These are phyloP conservation scores for Raffaelea albimanens DNA, from an alignment of 2,329 filamentous ascomycete genomes.

Conservation along the genomic window DNA sequence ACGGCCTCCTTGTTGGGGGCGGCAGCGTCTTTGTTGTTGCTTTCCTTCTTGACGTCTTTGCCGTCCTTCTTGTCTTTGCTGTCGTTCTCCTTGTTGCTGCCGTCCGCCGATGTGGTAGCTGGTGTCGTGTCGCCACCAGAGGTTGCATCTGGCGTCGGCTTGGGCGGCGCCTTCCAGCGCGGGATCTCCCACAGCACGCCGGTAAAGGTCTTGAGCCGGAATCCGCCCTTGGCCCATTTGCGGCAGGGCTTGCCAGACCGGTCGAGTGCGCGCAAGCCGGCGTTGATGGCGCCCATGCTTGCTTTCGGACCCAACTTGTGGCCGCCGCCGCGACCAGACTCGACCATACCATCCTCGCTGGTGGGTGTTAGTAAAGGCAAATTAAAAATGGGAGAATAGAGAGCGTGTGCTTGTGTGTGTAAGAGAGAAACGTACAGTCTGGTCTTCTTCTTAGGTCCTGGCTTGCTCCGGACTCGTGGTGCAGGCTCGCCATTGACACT, in stretches of 20 bases:
- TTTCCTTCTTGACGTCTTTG: constrained; percentile 25
- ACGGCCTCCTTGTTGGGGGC: not conserved
- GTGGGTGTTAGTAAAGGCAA: not conserved
- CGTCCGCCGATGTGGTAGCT: constrained; percentile 19
- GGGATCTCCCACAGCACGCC: constrained; percentile 73
- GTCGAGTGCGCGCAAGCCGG: constrained; percentile 86
- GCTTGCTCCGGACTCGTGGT: constrained; percentile 71
- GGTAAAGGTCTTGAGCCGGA: constrained; percentile 86
- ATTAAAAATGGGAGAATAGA: not conserved
- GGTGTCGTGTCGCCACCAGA: constrained; percentile 23
- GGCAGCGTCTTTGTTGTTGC: not conserved
- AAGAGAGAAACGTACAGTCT: constrained; percentile 61
- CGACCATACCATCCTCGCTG: constrained; percentile 19
- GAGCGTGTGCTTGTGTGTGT: constrained; percentile 17
- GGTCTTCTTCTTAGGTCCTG: constrained; percentile 93
- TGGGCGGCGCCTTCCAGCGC: constrained; percentile 71
- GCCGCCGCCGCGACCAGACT: constrained; percentile 18
- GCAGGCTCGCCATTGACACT: constrained; percentile 41
- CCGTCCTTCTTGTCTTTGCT: constrained; percentile 34
- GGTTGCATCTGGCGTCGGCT: constrained; percentile 26
- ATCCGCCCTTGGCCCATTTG: constrained; percentile 77
- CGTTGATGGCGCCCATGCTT: constrained; percentile 95
- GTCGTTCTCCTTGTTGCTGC: constrained; percentile 56
- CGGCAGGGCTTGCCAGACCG: constrained; percentile 85
- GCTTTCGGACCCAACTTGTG: constrained; percentile 94